Evolutionary conservation across 768 basidiomycete genomes (phyloP), one percentile per base, ranked within the genome.

Genomic region (Suillus lakei): DNA sequence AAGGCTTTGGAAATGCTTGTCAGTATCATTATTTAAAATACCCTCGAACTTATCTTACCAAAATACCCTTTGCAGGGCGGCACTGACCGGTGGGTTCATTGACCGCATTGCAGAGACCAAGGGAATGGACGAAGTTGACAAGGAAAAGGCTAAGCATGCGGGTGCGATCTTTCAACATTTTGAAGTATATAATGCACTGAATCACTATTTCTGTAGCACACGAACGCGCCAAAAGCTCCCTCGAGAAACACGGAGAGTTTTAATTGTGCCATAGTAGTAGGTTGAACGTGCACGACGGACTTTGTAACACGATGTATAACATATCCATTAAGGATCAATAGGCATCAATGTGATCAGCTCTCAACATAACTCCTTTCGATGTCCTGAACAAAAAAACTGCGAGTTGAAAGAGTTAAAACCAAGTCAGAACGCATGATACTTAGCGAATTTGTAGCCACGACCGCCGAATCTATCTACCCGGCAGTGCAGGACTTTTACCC

Each of bases 71-170:
- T 10, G 53, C 9, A 77, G 75, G 4, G 74, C 75, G 21, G 76
- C 44, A 2, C 50, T 75, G 30, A 54, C 69, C 1, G 76, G 76
- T n/a, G 74, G 46, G 12, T 70, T 50, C 55, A 16, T 77, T 26
- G 75, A 76, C 61, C 54, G 59, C 5, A 21, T 74, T 6, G 68
- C 43, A n/a, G 74, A 76, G 66, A 74, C 67, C 32, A 72, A 68
- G 41, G 72, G 72, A 8, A 30, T 71, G 65, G 69, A 77, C 36
- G 59, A 58, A 8, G 1, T 66, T 23, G 68, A 72, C 8, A 70
- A 18, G 53, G 38, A 73, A 23, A 64, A 64, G 10, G 63, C 62
- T 46, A 74, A 76, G 32, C 68, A 55, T 23, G 60, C 54, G 0
- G 76, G 76, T 75, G 12, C 68, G 74, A 56, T 1, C 3, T 23